A percentile compares a stretch with the other conserved stretches of the same genome.
These are phyloP conservation scores for Geranium brycei DNA, from an alignment of 345 rosid species.

Conservation along the genomic window DNA sequence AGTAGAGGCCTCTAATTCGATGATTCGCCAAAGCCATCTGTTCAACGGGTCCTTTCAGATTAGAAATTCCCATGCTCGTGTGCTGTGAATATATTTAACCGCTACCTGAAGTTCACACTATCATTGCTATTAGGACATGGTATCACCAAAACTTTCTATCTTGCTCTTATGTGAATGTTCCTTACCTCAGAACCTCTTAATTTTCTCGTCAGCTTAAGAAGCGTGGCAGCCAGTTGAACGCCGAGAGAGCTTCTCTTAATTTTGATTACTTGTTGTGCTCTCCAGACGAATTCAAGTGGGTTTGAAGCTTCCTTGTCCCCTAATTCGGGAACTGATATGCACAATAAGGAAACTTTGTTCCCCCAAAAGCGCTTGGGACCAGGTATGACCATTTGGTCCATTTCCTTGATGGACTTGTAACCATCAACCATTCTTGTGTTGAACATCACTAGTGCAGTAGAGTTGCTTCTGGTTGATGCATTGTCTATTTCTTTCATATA, in stretches of 20 bases:
- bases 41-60: no score
- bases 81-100: no score
- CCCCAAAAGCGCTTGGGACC: slow-evolving; percentile 31
- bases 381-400: slow-evolving; percentile 31
- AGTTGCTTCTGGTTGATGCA: neutral
- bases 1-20: no score
- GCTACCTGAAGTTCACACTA: no score
- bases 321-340: slow-evolving; percentile 18
- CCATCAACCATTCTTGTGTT: slow-evolving; percentile 30
- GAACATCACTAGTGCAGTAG: slow-evolving; percentile 37
- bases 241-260: slow-evolving; percentile 23
- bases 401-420: slow-evolving; percentile 35
- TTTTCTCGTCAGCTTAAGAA: slow-evolving; percentile 17
- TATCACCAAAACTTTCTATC: no score
- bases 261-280: slow-evolving; percentile 16
- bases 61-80: no score
- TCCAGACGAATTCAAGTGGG: slow-evolving; percentile 19
- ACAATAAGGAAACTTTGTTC: slow-evolving; percentile 25
- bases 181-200: slow-evolving; percentile 27
- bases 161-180: no score
- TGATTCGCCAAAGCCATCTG: no score
- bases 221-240: slow-evolving; percentile 16
- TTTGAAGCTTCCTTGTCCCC: no score
- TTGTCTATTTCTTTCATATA: slow-evolving; percentile 25
- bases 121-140: no score